Percentiles rank a stretch among this genome's conserved stretches.
phyloP scores from a whole-genome alignment of 2,329 filamentous ascomycete species.

The Pseudogymnoascus sp. region DNA sequence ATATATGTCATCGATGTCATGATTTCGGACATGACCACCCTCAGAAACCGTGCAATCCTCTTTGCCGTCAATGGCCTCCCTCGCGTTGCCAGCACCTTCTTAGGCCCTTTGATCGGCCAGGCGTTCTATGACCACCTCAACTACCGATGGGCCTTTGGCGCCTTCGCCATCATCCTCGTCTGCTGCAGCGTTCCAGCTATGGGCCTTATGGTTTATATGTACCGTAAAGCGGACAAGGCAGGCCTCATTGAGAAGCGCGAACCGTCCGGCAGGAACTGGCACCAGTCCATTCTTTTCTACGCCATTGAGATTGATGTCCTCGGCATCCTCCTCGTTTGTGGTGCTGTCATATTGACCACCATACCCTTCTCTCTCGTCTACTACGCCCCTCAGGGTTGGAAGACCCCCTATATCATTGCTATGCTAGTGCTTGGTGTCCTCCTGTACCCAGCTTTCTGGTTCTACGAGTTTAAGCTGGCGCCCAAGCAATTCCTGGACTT shows the following conservation, averaged over 20 bases:
- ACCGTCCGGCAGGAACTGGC: not conserved
- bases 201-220: not conserved
- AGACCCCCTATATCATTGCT: constrained; percentile 34
- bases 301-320: constrained; percentile 4
- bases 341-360: constrained; percentile 1
- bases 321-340: not conserved
- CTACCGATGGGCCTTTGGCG: constrained; percentile 11
- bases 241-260: not conserved
- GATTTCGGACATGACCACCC: constrained; percentile 36
- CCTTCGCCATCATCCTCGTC: not conserved
- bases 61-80: constrained; percentile 36
- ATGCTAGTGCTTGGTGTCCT: constrained; percentile 42
- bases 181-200: not conserved
- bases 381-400: constrained; percentile 13
- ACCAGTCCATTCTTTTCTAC: not conserved
- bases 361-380: not conserved
- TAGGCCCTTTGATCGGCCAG: constrained; percentile 26
- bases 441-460: not conserved
- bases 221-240: not conserved
- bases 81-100: constrained; percentile 35
- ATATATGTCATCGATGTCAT: constrained; percentile 35
- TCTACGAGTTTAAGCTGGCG: constrained; percentile 47
- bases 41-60: constrained; percentile 36
- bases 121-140: constrained; percentile 11
- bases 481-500: constrained; percentile 47